Percentiles rank a stretch among this genome's conserved stretches.
Evolutionary conservation across 352 stramenopile genomes (phyloP).

Genomic region (Halophytophthora polymorphica): DNA sequence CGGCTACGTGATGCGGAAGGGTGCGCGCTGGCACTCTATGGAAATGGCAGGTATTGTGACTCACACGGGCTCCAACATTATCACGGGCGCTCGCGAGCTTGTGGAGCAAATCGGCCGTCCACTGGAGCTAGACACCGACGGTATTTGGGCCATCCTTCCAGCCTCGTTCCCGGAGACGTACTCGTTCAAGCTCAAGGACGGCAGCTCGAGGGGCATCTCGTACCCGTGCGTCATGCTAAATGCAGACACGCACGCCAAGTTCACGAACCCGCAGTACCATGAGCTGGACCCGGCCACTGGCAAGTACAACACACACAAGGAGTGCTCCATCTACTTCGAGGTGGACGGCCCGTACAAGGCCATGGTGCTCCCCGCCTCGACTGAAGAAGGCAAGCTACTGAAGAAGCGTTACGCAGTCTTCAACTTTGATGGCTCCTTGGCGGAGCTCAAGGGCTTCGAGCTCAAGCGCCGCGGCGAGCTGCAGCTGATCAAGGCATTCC

Average conservation of each 20-base stretch:
- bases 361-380: slow-evolving; percentile 98
- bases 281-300: slow-evolving; percentile 53
- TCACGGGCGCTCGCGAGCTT: slow-evolving; percentile 93
- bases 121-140: slow-evolving; percentile 99
- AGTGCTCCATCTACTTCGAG: slow-evolving; percentile 99
- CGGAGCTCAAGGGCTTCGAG: slow-evolving; percentile 94
- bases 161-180: slow-evolving; percentile 98
- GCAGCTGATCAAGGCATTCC: slow-evolving; percentile 99
- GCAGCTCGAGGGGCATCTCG: slow-evolving; percentile 86
- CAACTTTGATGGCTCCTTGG: slow-evolving; percentile 78
- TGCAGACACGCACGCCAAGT: slow-evolving; percentile 96
- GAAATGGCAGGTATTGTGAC: slow-evolving; percentile 99
- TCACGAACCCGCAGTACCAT: slow-evolving; percentile 98
- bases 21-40: slow-evolving; percentile 98
- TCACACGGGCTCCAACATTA: slow-evolving; percentile 97
- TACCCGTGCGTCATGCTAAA: slow-evolving; percentile 99
- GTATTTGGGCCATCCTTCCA: slow-evolving; percentile 99
- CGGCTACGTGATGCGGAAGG: slow-evolving; percentile 99
- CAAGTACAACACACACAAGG: slow-evolving; percentile 91
- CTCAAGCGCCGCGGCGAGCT: slow-evolving; percentile 98
- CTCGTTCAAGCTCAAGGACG: slow-evolving; percentile 81
- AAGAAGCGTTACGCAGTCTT: slow-evolving; percentile 97
- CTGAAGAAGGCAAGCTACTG: slow-evolving; percentile 97
- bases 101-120: slow-evolving; percentile 95
- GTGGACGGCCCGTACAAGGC: slow-evolving; percentile 98